Percentiles rank a stretch among this genome's conserved stretches.
Evolutionary conservation across 352 stramenopile species (phyloP).

Genomic region (Aphanomyces cochlioides): DNA sequence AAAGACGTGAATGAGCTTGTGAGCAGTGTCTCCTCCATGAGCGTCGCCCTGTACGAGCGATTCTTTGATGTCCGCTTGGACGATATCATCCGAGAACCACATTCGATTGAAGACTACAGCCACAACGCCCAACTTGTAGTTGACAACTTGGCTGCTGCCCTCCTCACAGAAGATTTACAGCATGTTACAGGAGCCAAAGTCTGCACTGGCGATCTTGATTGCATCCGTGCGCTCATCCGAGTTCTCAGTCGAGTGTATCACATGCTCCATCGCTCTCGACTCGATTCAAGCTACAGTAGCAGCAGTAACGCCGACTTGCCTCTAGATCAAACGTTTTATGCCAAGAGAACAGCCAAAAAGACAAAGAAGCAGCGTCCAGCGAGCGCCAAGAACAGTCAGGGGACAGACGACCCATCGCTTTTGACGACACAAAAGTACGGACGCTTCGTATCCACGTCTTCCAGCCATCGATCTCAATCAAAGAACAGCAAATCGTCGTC

Average conservation of each 20-base stretch:
- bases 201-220: slow-evolving; percentile 50
- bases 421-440: slow-evolving; percentile 34
- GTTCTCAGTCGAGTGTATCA: slow-evolving; percentile 60
- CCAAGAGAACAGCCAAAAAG: slow-evolving; percentile 11
- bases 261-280: slow-evolving; percentile 43
- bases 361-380: background rate
- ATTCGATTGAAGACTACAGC: slow-evolving; percentile 66
- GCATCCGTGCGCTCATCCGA: slow-evolving; percentile 48
- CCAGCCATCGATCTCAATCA: background rate
- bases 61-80: slow-evolving; percentile 84
- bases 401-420: slow-evolving; percentile 26
- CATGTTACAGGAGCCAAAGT: slow-evolving; percentile 55
- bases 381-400: background rate
- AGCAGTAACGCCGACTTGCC: slow-evolving; percentile 1
- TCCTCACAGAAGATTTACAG: slow-evolving; percentile 63
- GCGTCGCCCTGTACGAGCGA: slow-evolving; percentile 88
- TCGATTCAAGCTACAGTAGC: slow-evolving; percentile 20
- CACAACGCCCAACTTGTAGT: slow-evolving; percentile 85
- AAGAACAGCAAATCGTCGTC: background rate
- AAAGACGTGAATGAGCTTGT: slow-evolving; percentile 67
- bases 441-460: slow-evolving; percentile 31
- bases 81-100: slow-evolving; percentile 59
- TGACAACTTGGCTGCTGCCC: slow-evolving; percentile 58
- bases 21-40: slow-evolving; percentile 87
- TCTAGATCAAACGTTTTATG: slow-evolving; percentile 16